Conservation (phyloP, 2,329 filamentous ascomycete species). For the Aureobasidium sp. region DNA sequence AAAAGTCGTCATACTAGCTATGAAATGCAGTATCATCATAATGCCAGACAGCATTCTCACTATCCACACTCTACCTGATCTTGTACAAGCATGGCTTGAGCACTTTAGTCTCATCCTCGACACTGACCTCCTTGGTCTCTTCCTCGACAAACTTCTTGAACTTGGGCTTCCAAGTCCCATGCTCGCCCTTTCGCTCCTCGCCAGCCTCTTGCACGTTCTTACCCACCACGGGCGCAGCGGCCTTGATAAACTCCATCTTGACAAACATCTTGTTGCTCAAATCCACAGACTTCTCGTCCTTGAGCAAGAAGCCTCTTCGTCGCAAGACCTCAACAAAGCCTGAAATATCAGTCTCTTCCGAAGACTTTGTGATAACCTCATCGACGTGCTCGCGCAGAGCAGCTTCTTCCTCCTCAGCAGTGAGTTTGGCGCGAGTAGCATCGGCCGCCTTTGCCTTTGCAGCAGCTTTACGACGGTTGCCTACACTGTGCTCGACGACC, state of each 20-base stretch:
- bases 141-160: slow-evolving; percentile 54
- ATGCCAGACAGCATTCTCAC: neutral
- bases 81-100: slow-evolving; percentile 97
- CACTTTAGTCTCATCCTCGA: slow-evolving; percentile 59
- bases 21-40: neutral
- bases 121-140: slow-evolving; percentile 48
- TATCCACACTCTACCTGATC: slow-evolving; percentile 51
- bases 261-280: slow-evolving; percentile 97
- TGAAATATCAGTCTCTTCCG: slow-evolving; percentile 74
- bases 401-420: slow-evolving; percentile 49
- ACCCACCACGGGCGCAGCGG: slow-evolving; percentile 64
- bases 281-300: slow-evolving; percentile 61
- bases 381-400: slow-evolving; percentile 58
- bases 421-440: slow-evolving; percentile 39
- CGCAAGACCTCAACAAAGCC: slow-evolving; percentile 79
- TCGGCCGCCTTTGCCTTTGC: slow-evolving; percentile 31
- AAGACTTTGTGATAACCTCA: slow-evolving; percentile 52
- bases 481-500: slow-evolving; percentile 62
- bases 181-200: slow-evolving; percentile 30
- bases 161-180: slow-evolving; percentile 36
- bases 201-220: slow-evolving; percentile 54
- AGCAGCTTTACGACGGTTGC: slow-evolving; percentile 49
- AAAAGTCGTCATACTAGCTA: neutral
- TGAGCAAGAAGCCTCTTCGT: slow-evolving; percentile 77
- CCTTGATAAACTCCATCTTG: slow-evolving; percentile 89